Evolutionary conservation across 805 yeast genomes (phyloP), one percentile per base, ranked within the genome.

Genomic region (Candida multigemmis): DNA sequence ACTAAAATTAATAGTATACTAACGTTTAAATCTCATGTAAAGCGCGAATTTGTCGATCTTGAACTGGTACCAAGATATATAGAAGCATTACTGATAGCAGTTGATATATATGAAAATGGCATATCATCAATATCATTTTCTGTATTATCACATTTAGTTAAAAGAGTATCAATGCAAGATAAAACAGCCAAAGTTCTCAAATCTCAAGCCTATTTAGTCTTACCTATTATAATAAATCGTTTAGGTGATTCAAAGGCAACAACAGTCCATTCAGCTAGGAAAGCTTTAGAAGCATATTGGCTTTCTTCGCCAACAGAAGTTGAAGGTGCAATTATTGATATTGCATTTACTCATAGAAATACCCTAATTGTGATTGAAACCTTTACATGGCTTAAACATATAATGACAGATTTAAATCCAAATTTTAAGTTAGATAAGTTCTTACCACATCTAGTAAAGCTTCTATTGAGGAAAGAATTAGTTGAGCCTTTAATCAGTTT

Each of bases 141-240:
- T 16, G 61, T 72, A 1, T 42, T 71, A 4, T 71, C 75, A 25
- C 78, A 74, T 39, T 46, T 74, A 27, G 64, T 74, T 16, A 74
- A 72, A 32, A 50, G 81, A 12, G 68, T 74, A 5, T 65, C 73
- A 24, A 67, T 71, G 48, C 81, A 74, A 46, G 77, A 73, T 36
- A 48, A 59, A 2, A 41, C 46, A 7, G 59, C 58, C 2, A 14
- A 28, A 9, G 54, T 65, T 0, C 50, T 74, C 22, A 53, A 52
- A 32, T 44, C 50, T 2, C 65, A 66, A 20, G 56, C 68, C 21
- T 56, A 53, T 28, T 46, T 57, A 14, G 65, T 71, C 3, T 43
- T 75, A 4, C 81, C 81, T 2, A 58, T 70, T 5, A 37, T 75
- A n/a, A 45, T 74, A 8, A 58, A 57, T 24, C 50, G 65, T 19